Evolutionary conservation across 192 early-diverging fungal genomes (phyloP).

Genomic region (Fimicolochytrium jonesii): DNA sequence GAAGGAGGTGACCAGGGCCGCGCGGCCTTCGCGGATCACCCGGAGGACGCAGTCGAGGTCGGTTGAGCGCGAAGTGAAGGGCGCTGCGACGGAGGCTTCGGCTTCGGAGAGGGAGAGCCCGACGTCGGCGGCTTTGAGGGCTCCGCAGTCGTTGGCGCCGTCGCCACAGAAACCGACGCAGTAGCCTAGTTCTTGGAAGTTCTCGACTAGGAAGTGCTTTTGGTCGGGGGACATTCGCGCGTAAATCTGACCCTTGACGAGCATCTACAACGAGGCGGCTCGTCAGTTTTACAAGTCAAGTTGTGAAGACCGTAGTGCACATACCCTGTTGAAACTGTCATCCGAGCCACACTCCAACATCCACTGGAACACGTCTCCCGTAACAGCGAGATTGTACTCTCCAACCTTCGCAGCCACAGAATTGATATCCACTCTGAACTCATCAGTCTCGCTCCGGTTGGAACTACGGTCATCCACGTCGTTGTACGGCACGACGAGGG

Average conservation of each 20-base stretch:
- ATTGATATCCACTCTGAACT: constrained; percentile 12
- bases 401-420: constrained; percentile 18
- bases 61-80: constrained; percentile 86
- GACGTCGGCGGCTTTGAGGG: constrained; percentile 92
- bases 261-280: constrained; percentile 53
- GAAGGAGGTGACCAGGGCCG: constrained; percentile 95
- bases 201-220: constrained; percentile 90
- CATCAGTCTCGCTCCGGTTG: constrained; percentile 14
- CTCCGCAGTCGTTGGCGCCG: constrained; percentile 98
- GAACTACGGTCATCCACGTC: constrained; percentile 13
- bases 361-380: constrained; percentile 95
- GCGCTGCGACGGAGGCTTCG: constrained; percentile 96
- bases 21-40: constrained; percentile 86
- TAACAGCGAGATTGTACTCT: constrained; percentile 83
- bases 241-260: constrained; percentile 88
- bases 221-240: constrained; percentile 99
- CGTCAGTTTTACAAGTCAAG: background rate
- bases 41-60: constrained; percentile 91
- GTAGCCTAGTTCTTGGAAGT: constrained; percentile 84
- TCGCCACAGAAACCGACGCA: constrained; percentile 98
- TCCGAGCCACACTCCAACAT: constrained; percentile 74
- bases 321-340: constrained; percentile 49
- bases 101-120: constrained; percentile 96
- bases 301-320: background rate
- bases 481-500: background rate